phyloP scores from a whole-genome alignment of 140 eudicot species.

The Anethum foeniculum region DNA sequence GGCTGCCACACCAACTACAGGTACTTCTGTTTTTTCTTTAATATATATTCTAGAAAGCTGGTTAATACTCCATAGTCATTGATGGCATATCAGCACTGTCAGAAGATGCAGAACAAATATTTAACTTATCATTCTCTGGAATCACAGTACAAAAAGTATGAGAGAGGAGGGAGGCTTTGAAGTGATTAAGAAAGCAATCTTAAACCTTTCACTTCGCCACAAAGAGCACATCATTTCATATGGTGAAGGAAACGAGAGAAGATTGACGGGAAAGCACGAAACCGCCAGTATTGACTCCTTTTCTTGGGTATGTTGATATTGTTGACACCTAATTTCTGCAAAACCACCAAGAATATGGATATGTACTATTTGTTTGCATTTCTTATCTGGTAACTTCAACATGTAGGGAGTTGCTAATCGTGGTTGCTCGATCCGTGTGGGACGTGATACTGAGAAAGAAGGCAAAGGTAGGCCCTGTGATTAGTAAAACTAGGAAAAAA shows the following conservation, averaged over 20 bases:
- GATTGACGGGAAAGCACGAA: conserved; percentile 96
- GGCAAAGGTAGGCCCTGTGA: conserved; percentile 57
- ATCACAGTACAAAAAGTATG: conserved; percentile 71
- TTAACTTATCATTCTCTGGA: conserved; percentile 5
- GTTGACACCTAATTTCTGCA: background rate
- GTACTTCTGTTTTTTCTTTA: conserved; percentile 19
- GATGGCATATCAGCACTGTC: background rate
- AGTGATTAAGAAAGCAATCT: conserved; percentile 87
- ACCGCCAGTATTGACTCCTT: conserved; percentile 83
- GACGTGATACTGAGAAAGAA: conserved; percentile 87
- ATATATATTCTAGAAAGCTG: background rate
- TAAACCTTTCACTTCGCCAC: conserved; percentile 93
- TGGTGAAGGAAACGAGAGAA: conserved; percentile 97
- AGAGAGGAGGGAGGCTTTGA: conserved; percentile 99
- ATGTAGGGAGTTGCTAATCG: conserved; percentile 97
- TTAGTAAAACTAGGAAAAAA: background rate
- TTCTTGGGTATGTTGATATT: conserved; percentile 61
- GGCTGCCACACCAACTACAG: conserved; percentile 97
- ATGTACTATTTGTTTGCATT: background rate
- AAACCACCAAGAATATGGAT: background rate
- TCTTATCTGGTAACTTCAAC: conserved; percentile 11
- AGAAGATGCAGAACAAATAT: background rate
- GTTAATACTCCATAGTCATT: background rate
- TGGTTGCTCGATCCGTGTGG: conserved; percentile 99
- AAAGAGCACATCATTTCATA: conserved; percentile 87